These are phyloP conservation scores for Phenoliferia sp. DNA, from an alignment of 1,284 basidiomycete species.

Conservation along the genomic window DNA sequence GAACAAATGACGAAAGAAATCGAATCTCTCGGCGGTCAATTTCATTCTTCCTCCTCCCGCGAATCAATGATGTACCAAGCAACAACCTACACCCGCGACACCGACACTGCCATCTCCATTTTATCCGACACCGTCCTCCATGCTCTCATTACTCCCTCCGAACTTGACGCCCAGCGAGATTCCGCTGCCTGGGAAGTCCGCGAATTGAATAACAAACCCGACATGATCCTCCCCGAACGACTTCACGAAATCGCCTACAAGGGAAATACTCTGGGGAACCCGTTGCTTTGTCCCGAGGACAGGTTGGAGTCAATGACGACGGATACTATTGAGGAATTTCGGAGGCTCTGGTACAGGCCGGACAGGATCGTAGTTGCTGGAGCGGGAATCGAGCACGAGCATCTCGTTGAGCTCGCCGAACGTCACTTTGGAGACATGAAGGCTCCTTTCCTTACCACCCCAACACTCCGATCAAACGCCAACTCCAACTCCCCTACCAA, in stretches of 20 bases:
- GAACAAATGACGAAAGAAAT: conserved; percentile 78
- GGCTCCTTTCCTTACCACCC: conserved; percentile 47
- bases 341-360: conserved; percentile 82
- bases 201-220: conserved; percentile 83
- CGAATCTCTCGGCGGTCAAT: conserved; percentile 84
- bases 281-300: conserved; percentile 81
- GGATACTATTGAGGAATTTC: conserved; percentile 60
- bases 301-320: conserved; percentile 68
- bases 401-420: conserved; percentile 77
- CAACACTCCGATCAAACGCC: conserved; percentile 41
- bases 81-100: conserved; percentile 81
- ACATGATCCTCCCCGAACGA: conserved; percentile 91
- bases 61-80: conserved; percentile 99
- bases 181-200: conserved; percentile 90
- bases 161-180: conserved; percentile 76
- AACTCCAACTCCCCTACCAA: conserved; percentile 59
- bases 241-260: conserved; percentile 82
- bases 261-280: conserved; percentile 76
- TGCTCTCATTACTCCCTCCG: conserved; percentile 68
- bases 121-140: conserved; percentile 87
- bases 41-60: conserved; percentile 82
- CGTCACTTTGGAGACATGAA: conserved; percentile 74
- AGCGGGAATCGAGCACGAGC: conserved; percentile 82
- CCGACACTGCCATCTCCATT: conserved; percentile 74
- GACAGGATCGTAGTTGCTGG: conserved; percentile 93